These are phyloP conservation scores for Sclerotinia sclerotiorum DNA, from an alignment of 2,329 filamentous ascomycete genomes.

Conservation along the genomic window DNA sequence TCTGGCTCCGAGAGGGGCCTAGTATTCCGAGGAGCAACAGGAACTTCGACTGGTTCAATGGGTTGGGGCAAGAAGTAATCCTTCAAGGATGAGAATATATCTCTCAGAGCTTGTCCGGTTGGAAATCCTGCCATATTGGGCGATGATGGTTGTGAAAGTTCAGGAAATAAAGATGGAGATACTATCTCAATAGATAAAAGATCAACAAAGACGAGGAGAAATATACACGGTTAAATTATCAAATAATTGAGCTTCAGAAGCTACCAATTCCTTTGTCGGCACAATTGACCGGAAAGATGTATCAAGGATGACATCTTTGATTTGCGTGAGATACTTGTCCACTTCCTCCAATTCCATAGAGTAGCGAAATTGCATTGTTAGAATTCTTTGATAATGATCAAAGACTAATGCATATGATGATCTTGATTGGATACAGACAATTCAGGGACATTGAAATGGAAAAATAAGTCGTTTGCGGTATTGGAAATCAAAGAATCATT, in stretches of 20 bases:
- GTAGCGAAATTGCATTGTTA: conserved; percentile 11
- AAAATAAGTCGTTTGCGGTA: conserved; percentile 14
- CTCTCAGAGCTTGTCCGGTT: neutral
- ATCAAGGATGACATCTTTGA: neutral
- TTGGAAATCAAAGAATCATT: conserved; percentile 7
- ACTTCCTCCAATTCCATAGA: neutral
- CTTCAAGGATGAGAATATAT: neutral
- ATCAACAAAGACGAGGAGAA: conserved; percentile 3
- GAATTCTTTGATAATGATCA: neutral
- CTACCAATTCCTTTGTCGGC: conserved; percentile 11
- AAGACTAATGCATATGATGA: neutral
- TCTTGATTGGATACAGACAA: neutral
- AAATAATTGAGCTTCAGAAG: neutral
- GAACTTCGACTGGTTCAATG: neutral
- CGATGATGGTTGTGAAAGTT: neutral
- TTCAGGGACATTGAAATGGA: neutral
- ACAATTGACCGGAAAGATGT: neutral
- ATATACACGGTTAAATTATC: neutral
- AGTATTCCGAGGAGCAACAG: neutral
- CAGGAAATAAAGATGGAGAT: conserved; percentile 9
- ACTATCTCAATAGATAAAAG: conserved; percentile 2
- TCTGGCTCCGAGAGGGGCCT: neutral
- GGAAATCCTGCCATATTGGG: neutral
- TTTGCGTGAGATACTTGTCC: conserved; percentile 5
- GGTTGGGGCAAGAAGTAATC: conserved; percentile 15